Base-by-base conservation (phyloP, 2,329 filamentous ascomycete genomes). In the Seiridium unicorne region DNA sequence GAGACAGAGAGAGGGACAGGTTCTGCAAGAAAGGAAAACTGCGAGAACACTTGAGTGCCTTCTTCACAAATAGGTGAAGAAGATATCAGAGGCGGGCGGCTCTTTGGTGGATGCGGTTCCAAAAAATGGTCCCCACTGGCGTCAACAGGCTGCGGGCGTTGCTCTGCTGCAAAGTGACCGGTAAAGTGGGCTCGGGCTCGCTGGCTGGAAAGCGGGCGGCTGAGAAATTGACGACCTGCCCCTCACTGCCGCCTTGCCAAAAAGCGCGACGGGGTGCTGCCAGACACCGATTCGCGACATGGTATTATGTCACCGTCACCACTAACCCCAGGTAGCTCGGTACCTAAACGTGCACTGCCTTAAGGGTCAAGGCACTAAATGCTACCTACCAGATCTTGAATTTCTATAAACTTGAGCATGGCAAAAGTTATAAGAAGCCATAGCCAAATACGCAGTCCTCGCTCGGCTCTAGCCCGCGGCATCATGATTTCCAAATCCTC, bases 141-240 rank as follows among this genome's bases (percentile, higher is more conserved):
- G 55, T 57, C 55, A 44, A 47, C 42, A 48, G 11, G 51, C 51
- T 55, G 35, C 51, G 5, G 5, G 9, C 13, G 6, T 35, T 53
- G 49, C 34, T 9, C 31, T 38, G 34, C 49, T 36, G 34, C 49
- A 31, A 49, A 10, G 10, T 49, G 10, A 4, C 46, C 46, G 26
- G 55, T 44, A 44, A 44, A 51, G 44, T 44, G 46, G 48, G 48
- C 38, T 51, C n/a, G 9, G 18, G 10, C 32, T 4, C 5, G 6
- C 10, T 53, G 35, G 31, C 34, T 53, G 35, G 35, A 31, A 49
- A 53, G 49, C 34, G 35, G 49, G 48, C 47, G 49, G 57, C 57
- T 59, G 57, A 59, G 57, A 59, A 59, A 59, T 59, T 32, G 48
- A 40, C 26, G 34, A 31, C 8, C 46, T 58, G 56, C 56, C 56